A percentile compares a stretch with the other conserved stretches of the same genome.
These are phyloP conservation scores for Raddia guianensis DNA, from an alignment of 176 grass and related monocot species.

Conservation along the genomic window DNA sequence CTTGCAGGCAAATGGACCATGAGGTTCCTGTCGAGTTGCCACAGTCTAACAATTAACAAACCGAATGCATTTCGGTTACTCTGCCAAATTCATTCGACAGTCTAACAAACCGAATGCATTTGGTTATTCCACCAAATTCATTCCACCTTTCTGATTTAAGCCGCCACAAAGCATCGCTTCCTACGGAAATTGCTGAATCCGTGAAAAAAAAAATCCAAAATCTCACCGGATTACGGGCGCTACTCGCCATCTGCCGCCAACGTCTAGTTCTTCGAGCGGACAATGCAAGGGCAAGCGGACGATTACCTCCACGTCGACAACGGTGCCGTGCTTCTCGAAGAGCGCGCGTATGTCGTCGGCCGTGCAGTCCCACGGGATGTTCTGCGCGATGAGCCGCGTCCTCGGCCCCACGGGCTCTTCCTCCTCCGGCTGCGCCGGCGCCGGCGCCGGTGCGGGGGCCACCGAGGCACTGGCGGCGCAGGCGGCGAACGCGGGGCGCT, in stretches of 20 bases:
- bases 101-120: neutral
- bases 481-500: slow-evolving; percentile 13
- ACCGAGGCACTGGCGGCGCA: slow-evolving; percentile 29
- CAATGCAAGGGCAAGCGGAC: slow-evolving; percentile 14
- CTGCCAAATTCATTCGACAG: too few relatives aligned
- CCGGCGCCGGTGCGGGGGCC: neutral
- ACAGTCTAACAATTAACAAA: too few relatives aligned
- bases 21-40: neutral
- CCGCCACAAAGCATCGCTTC: neutral
- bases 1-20: neutral
- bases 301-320: slow-evolving; percentile 73
- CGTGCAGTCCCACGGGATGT: slow-evolving; percentile 87
- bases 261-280: neutral
- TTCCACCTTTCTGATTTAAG: neutral
- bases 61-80: too few relatives aligned
- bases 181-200: neutral
- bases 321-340: slow-evolving; percentile 77
- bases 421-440: slow-evolving; percentile 23
- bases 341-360: slow-evolving; percentile 72
- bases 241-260: neutral
- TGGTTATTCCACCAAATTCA: neutral
- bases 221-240: neutral
- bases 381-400: slow-evolving; percentile 78
- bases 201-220: neutral
- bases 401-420: slow-evolving; percentile 36